These are phyloP conservation scores for Penicillium argentinense DNA, from an alignment of 495 filamentous ascomycete genomes.

Conservation along the genomic window DNA sequence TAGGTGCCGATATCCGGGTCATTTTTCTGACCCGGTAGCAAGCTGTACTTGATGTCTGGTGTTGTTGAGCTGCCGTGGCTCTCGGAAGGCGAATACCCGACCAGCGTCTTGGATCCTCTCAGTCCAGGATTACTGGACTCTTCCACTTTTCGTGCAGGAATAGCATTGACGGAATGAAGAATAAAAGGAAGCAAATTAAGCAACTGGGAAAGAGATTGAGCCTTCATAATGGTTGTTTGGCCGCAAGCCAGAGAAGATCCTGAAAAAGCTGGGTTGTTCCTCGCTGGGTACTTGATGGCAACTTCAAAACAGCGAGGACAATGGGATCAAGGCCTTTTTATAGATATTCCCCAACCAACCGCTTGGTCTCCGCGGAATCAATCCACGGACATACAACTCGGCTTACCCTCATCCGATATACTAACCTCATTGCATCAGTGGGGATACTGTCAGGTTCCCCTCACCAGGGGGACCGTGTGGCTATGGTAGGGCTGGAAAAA, in stretches of 20 bases:
- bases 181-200: not conserved
- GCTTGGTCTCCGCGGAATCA: no score
- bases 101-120: constrained; percentile 30
- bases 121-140: constrained; percentile 29
- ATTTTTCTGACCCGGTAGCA: constrained; percentile 56
- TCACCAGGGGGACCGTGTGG: no score
- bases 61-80: constrained; percentile 26
- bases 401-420: no score
- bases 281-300: no score
- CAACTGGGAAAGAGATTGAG: not conserved
- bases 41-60: constrained; percentile 39
- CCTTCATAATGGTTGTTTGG: constrained; percentile 13
- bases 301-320: no score
- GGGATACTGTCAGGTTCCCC: no score
- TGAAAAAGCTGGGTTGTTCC: no score
- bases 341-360: no score
- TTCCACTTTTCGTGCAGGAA: constrained; percentile 17
- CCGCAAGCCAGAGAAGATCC: not conserved
- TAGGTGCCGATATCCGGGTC: constrained; percentile 58
- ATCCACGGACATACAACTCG: no score
- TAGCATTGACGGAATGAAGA: constrained; percentile 4
- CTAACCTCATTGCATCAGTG: no score
- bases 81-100: constrained; percentile 41
- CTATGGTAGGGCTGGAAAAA: no score
- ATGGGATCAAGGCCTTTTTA: no score